Base-by-base conservation (phyloP, 306 rosid species). In the Cicer cuneatum region DNA sequence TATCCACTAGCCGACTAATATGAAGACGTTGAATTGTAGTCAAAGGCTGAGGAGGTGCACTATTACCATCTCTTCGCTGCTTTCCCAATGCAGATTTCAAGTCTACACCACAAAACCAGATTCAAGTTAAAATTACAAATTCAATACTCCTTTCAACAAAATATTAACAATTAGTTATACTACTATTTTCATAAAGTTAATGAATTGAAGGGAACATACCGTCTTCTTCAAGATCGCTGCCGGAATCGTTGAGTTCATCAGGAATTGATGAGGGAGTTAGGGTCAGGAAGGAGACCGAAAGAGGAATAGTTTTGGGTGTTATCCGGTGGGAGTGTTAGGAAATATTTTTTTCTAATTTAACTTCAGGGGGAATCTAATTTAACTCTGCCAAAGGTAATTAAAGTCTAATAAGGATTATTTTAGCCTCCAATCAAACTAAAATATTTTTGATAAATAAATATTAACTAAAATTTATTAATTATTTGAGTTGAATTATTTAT, bases 171-270 rank as follows among this genome's bases (percentile, higher is more conserved):
- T 4, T 40, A 5, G 6, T 2, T 21, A 21, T 2, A 24, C 3
- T 24, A 24, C 33, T 24, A 24, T 5, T 35, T 2, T 24, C 1
- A 48, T 7, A 13, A 48, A 48, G 33, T 24, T 24, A 48, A 3
- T 18, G 53, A 47, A 6, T 49, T 6, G 7, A 54, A 2, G 7
- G 10, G 9, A 38, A 19, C 2, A 16, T 6, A 94, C 98, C 97
- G 80, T 94, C 96, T 76, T 94, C 98, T 81, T 91, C 98, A 64
- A 90, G 85, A 7, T 94, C 97, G 69, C 96, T 91, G 8, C 95
- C 96, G 54, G 88, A 45, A 80, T 92, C 83, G 6, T 11, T 1
- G 8, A 48, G 76, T 24, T 62, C 75, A 52, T 62, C 77, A 0
- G 86, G 90, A 77, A 51, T 83, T 85, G 75, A 70, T 79, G 45